Percentiles rank a stretch among this genome's conserved stretches.
phyloP scores from a whole-genome alignment of 345 rosid species.

The Stellera chamaejasme region DNA sequence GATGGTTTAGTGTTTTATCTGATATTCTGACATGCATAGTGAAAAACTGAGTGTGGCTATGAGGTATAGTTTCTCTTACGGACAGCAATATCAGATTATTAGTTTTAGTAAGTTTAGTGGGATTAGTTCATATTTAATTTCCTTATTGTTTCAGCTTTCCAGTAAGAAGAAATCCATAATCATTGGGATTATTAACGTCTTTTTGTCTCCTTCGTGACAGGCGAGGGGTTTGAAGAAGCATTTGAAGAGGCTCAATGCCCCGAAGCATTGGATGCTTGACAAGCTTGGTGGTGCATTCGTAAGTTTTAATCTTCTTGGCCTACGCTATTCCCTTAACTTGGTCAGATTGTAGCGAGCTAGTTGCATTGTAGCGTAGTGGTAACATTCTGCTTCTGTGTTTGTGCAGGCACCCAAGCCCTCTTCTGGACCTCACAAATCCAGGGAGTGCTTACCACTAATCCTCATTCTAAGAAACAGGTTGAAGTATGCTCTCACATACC shows the following conservation, averaged over 20 bases:
- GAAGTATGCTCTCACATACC: conserved; percentile 54
- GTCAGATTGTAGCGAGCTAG: too few species aligned
- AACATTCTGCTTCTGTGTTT: background rate
- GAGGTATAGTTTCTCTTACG: too few species aligned
- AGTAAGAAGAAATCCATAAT: too few species aligned
- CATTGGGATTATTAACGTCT: background rate
- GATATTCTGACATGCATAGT: too few species aligned
- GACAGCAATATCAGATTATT: too few species aligned
- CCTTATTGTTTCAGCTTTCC: too few species aligned
- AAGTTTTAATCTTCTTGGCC: conserved; percentile 13
- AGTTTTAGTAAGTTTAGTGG: too few species aligned
- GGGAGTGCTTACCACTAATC: conserved; percentile 61
- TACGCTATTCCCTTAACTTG: too few species aligned
- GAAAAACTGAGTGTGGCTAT: too few species aligned
- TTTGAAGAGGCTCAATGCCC: conserved; percentile 65
- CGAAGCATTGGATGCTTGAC: conserved; percentile 58
- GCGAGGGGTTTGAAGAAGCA: conserved; percentile 63
- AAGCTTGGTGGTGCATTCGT: conserved; percentile 77
- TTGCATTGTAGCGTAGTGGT: too few species aligned
- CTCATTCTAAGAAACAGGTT: conserved; percentile 47
- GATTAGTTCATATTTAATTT: too few species aligned
- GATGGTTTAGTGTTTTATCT: too few species aligned
- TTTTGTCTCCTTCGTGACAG: conserved; percentile 17
- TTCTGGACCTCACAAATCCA: conserved; percentile 76
- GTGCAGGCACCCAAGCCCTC: conserved; percentile 73